A percentile compares a stretch with the other conserved stretches of the same genome.
These are phyloP conservation scores for Raffaelea albimanens DNA, from an alignment of 2,329 filamentous ascomycete genomes.

Conservation along the genomic window DNA sequence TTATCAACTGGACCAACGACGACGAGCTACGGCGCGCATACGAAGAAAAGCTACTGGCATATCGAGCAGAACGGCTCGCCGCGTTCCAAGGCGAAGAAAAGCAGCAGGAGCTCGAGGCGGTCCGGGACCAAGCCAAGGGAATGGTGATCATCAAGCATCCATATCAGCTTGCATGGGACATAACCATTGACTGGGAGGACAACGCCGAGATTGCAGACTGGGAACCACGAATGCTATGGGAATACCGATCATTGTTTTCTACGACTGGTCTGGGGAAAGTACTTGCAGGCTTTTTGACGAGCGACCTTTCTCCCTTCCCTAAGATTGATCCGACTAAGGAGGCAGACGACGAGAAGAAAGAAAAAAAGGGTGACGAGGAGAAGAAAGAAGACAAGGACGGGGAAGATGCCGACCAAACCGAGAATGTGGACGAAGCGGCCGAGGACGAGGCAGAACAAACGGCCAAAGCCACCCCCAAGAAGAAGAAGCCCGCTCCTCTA, in stretches of 20 bases:
- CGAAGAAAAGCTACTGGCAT: conserved; percentile 80
- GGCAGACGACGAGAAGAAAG: conserved; percentile 10
- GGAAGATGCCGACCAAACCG: conserved; percentile 27
- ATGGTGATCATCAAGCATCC: conserved; percentile 97
- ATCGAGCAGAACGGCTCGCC: conserved; percentile 69
- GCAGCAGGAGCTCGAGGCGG: conserved; percentile 56
- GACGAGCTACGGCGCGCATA: conserved; percentile 76
- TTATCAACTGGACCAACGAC: conserved; percentile 85
- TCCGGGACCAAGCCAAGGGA: conserved; percentile 69
- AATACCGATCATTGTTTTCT: conserved; percentile 78
- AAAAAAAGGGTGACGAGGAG: neutral
- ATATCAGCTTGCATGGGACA: conserved; percentile 82
- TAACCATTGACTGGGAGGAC: conserved; percentile 84
- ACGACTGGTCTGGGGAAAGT: conserved; percentile 74
- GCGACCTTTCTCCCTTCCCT: conserved; percentile 75
- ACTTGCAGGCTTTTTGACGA: conserved; percentile 71
- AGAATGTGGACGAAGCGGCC: conserved; percentile 14
- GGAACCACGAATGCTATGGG: conserved; percentile 67
- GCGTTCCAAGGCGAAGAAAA: conserved; percentile 61
- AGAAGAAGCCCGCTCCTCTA: conserved; percentile 18
- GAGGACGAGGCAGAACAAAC: no score
- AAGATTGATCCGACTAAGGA: conserved; percentile 12
- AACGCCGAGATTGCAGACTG: conserved; percentile 63
- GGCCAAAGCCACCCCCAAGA: neutral
- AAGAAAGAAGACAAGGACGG: conserved; percentile 48